phyloP scores from a whole-genome alignment of 2,329 filamentous ascomycete species.

The Colletotrichum chlorophyti region DNA sequence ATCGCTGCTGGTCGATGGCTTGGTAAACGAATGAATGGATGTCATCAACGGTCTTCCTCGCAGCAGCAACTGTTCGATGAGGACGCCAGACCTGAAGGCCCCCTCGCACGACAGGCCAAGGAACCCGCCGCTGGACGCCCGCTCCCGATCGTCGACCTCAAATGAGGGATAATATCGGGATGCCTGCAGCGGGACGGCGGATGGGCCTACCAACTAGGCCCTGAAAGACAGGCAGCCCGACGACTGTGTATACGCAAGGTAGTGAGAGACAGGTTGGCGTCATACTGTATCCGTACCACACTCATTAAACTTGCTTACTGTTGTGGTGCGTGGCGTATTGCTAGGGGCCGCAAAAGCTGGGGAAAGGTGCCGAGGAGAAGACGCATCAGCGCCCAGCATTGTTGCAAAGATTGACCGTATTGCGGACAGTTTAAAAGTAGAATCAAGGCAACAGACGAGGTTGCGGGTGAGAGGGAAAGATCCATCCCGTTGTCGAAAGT shows the following conservation, averaged over 20 bases:
- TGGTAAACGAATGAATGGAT: not conserved
- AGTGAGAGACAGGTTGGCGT: constrained; percentile 14
- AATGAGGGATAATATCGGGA: constrained; percentile 17
- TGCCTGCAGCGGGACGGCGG: constrained; percentile 7
- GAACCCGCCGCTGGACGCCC: not conserved
- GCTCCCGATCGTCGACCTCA: constrained; percentile 3
- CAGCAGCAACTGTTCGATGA: not conserved
- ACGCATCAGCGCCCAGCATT: not conserved
- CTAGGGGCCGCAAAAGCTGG: constrained; percentile 3
- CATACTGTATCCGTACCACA: constrained; percentile 15
- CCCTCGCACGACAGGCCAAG: not conserved
- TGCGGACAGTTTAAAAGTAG: constrained; percentile 13
- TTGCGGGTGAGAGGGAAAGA: too few species aligned
- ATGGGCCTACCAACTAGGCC: not conserved
- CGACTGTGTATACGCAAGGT: too few species aligned
- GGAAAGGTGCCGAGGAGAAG: constrained; percentile 7
- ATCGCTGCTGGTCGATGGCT: not conserved
- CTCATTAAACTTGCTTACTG: constrained; percentile 1
- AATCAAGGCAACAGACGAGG: too few species aligned
- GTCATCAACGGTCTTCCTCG: constrained; percentile 2
- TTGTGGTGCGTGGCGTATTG: not conserved
- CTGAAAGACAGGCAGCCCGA: too few species aligned
- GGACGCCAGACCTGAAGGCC: constrained; percentile 10
- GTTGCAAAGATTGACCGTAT: too few species aligned
- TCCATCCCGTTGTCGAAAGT: too few species aligned